phyloP scores from a whole-genome alignment of 352 stramenopile genomes.

The Phytophthora kernoviae region DNA sequence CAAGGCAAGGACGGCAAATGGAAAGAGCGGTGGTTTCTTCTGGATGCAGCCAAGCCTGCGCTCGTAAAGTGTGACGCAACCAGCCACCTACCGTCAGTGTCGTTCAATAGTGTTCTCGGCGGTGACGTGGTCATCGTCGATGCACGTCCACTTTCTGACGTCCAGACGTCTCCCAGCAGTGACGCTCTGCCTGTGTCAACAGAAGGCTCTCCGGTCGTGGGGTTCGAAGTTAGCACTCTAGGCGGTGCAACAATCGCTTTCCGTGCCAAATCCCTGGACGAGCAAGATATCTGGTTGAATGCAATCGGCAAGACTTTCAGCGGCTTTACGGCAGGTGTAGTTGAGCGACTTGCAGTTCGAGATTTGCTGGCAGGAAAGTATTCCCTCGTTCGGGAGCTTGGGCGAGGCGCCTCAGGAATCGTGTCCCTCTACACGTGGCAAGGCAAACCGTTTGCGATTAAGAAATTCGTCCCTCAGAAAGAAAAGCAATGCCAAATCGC shows the following conservation, averaged over 20 bases:
- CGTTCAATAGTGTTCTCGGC: conserved; percentile 38
- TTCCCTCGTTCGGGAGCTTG: conserved; percentile 72
- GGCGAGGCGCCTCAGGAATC: conserved; percentile 66
- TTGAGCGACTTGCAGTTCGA: conserved; percentile 53
- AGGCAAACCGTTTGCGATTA: conserved; percentile 67
- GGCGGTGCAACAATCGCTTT: conserved; percentile 41
- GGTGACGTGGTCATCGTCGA: conserved; percentile 40
- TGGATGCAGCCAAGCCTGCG: conserved; percentile 46
- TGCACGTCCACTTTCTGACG: conserved; percentile 25
- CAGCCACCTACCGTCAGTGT: conserved; percentile 34
- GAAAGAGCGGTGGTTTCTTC: conserved; percentile 78
- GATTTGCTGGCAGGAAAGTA: conserved; percentile 73
- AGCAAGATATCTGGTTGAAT: conserved; percentile 52
- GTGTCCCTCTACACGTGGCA: conserved; percentile 79
- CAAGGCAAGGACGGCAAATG: conserved; percentile 44
- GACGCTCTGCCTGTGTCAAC: neutral
- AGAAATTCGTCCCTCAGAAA: conserved; percentile 69
- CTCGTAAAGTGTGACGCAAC: conserved; percentile 54
- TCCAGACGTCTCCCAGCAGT: conserved; percentile 3
- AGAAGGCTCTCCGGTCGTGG: neutral
- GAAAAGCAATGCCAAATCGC: conserved; percentile 54
- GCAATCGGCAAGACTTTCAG: conserved; percentile 45
- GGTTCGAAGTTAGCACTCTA: conserved; percentile 42
- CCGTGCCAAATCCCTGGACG: conserved; percentile 42
- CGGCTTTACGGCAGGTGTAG: conserved; percentile 55